Conservation (phyloP, 768 basidiomycete genomes). For the Daedalea quercina region DNA sequence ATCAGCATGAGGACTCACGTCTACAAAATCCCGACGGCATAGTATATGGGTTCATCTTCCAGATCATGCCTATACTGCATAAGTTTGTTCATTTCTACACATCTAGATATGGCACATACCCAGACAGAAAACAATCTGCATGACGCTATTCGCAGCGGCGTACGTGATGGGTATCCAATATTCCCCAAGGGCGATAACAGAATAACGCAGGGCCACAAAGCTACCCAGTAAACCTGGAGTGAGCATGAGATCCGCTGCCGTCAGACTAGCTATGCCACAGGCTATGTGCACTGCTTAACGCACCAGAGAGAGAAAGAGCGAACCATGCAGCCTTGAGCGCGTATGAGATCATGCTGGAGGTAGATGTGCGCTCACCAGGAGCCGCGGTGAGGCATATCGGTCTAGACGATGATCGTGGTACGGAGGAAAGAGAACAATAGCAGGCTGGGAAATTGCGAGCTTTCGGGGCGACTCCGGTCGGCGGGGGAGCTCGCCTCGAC, state of each 20-base stretch:
- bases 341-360: slow-evolving; percentile 43
- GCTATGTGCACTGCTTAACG: background rate
- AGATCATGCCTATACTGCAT: slow-evolving; percentile 44
- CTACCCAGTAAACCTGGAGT: slow-evolving; percentile 43
- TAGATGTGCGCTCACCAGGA: slow-evolving; percentile 1
- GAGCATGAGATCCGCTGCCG: background rate
- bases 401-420: background rate
- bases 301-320: slow-evolving; percentile 48
- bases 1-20: slow-evolving; percentile 27
- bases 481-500: too few relatives aligned
- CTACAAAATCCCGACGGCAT: slow-evolving; percentile 59
- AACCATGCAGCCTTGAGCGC: slow-evolving; percentile 55
- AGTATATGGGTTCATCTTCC: slow-evolving; percentile 50
- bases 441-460: background rate
- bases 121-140: slow-evolving; percentile 54
- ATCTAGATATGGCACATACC: slow-evolving; percentile 30
- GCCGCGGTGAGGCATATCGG: background rate
- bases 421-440: background rate
- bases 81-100: background rate
- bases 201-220: slow-evolving; percentile 40
- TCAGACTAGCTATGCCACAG: background rate
- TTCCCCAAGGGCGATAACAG: slow-evolving; percentile 35
- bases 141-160: slow-evolving; percentile 39
- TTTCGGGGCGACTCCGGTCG: too few relatives aligned
- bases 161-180: slow-evolving; percentile 47